Base-by-base conservation (phyloP, 2,329 filamentous ascomycete genomes). In the Fusarium staphyleae region DNA sequence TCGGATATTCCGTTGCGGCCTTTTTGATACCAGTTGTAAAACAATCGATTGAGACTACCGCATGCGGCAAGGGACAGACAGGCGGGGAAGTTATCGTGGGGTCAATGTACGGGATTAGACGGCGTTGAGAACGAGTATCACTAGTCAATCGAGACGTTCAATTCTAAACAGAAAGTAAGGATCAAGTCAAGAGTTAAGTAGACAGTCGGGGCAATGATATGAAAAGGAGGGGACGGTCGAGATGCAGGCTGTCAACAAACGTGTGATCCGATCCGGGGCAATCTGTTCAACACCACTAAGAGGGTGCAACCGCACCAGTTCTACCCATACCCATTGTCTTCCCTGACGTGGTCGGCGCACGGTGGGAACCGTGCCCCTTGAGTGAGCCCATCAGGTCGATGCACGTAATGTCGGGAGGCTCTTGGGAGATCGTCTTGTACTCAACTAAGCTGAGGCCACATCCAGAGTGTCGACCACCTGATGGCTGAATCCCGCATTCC, bases 311-410 rank as follows among this genome's bases (percentile, higher is more conserved):
- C 55, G 58, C 59, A 60, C 59, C 56, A 66, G 50, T 62, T 62
- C 61, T 62, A 65, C 52, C 62, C 61, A 67, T 67, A 60, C 61
- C 58, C 55, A 62, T 63, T 55, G 57, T 62, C 66, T 67, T 66
- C 62, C 65, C 63, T 67, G 63, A 65, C 58, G 65, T 66, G 65
- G 57, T 66, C 50, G 56, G 63, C 52, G 66, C 66, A 68, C 65
- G 63, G 66, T 57, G 66, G 63, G 55, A 55, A 63, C 53, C 58
- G 57, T 55, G 65, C 55, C 52, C 65, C 55, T 43, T 44, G 52
- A 57, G 55, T 66, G 65, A 67, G 65, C 65, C 63, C 65, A 67
- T 67, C 43, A 65, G 52, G 56, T 60, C 29, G 52, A 54, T 58
- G 65, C 65, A 66, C 55, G 65, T 66, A 66, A 67, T 65, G 56